Conservation (phyloP, 768 basidiomycete genomes). For the Mrakia hoshinonis region DNA sequence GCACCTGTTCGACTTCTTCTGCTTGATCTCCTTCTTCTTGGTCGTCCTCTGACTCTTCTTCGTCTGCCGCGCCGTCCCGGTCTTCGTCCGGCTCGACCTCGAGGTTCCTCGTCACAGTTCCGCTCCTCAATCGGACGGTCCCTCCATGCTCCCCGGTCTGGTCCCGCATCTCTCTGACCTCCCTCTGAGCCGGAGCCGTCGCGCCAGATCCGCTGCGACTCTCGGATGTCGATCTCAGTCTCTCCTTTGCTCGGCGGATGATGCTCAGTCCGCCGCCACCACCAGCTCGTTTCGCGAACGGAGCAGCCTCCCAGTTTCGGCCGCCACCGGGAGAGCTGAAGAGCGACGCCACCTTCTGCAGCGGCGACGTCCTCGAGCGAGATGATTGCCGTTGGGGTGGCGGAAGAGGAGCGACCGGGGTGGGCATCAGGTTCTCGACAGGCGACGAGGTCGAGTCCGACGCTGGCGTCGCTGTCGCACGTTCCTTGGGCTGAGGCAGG, state of each 20-base stretch:
- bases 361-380: neutral
- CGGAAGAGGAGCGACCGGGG: constrained; percentile 1
- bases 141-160: neutral
- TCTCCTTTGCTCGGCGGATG: neutral
- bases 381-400: neutral
- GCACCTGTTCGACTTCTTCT: neutral
- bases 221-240: neutral
- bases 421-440: neutral
- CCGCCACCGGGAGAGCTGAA: neutral
- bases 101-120: neutral
- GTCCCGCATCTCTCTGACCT: neutral
- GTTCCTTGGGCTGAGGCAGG: neutral
- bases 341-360: neutral
- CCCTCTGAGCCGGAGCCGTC: neutral
- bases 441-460: neutral
- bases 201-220: neutral
- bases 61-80: neutral
- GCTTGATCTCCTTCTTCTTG: neutral
- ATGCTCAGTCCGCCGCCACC: neutral
- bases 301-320: neutral
- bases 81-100: neutral
- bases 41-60: neutral
- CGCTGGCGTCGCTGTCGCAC: neutral
- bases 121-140: neutral
- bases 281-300: neutral